phyloP scores from a whole-genome alignment of 2,329 filamentous ascomycete species.

The Lecanicillium sp. region DNA sequence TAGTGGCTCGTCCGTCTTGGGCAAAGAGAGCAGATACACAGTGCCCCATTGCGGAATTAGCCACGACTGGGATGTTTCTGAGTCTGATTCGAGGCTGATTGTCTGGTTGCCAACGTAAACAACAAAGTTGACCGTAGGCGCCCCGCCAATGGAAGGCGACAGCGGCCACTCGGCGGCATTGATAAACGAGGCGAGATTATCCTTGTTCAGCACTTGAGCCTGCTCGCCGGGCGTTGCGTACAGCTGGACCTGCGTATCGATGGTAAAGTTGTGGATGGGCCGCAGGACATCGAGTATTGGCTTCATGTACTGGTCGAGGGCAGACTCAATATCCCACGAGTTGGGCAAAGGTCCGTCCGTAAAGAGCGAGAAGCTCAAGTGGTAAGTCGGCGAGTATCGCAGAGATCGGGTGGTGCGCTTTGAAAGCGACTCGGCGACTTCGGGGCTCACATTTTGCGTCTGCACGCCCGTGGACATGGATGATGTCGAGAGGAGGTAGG shows the following conservation, averaged over 20 bases:
- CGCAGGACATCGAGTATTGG: conserved; percentile 74
- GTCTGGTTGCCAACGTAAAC: conserved; percentile 79
- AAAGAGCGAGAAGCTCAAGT: conserved; percentile 92
- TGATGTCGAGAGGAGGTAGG: conserved; percentile 59
- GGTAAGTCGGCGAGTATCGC: conserved; percentile 89
- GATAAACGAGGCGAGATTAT: conserved; percentile 89
- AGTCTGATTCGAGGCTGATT: conserved; percentile 43
- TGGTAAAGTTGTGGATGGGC: conserved; percentile 87
- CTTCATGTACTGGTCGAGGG: conserved; percentile 71
- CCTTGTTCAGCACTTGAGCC: conserved; percentile 62
- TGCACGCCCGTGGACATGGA: conserved; percentile 41
- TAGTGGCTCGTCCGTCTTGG: conserved; percentile 41
- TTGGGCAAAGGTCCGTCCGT: conserved; percentile 71
- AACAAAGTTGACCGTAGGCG: conserved; percentile 93
- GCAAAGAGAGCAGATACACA: conserved; percentile 50
- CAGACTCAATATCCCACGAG: conserved; percentile 83
- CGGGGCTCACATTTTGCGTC: conserved; percentile 38
- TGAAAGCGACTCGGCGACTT: conserved; percentile 47
- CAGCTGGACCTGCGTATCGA: conserved; percentile 92
- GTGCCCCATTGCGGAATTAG: conserved; percentile 93
- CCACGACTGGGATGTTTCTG: conserved; percentile 60
- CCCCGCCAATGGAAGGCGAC: conserved; percentile 84
- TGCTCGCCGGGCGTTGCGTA: conserved; percentile 69
- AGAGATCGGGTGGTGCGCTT: conserved; percentile 77
- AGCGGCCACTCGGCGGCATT: conserved; percentile 98